These are phyloP conservation scores for Fistulifera pelliculosa DNA, from an alignment of 108 stramenopile species.

Conservation along the genomic window DNA sequence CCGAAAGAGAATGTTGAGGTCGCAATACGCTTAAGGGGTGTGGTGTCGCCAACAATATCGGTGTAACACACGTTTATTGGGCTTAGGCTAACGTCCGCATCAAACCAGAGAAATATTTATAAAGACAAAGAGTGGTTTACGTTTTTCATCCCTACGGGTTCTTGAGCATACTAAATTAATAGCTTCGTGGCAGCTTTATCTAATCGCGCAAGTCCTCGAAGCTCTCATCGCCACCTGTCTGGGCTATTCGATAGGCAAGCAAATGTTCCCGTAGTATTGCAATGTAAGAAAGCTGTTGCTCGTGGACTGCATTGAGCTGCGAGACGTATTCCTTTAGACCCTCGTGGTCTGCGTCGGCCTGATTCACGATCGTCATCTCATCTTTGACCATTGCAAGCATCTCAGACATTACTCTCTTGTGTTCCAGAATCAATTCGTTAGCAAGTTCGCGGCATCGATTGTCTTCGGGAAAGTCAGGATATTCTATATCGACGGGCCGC, in stretches of 20 bases:
- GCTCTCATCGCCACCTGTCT: constrained; percentile 1
- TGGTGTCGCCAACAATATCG: constrained; percentile 15
- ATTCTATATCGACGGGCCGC: background rate
- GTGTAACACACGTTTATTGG: constrained; percentile 58
- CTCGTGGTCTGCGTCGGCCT: constrained; percentile 48
- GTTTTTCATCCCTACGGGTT: too few relatives aligned
- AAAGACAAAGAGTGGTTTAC: too few relatives aligned
- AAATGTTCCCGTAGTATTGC: constrained; percentile 31
- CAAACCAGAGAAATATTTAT: too few relatives aligned
- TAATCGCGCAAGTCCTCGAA: constrained; percentile 9
- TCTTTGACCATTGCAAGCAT: constrained; percentile 62
- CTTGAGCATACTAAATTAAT: too few relatives aligned
- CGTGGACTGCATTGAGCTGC: constrained; percentile 45
- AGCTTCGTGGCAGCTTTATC: background rate
- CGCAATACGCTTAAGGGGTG: constrained; percentile 34
- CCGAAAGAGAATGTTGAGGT: constrained; percentile 26
- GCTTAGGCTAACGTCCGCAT: constrained; percentile 14
- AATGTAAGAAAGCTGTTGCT: constrained; percentile 43
- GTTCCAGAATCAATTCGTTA: constrained; percentile 33
- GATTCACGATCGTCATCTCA: constrained; percentile 64
- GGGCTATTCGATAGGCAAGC: background rate
- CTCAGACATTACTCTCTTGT: constrained; percentile 45
- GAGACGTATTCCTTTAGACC: constrained; percentile 58
- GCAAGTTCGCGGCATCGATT: background rate
- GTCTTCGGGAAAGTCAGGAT: background rate